Base-by-base conservation (phyloP, 2,329 filamentous ascomycete species). In the Phoma sp. region DNA sequence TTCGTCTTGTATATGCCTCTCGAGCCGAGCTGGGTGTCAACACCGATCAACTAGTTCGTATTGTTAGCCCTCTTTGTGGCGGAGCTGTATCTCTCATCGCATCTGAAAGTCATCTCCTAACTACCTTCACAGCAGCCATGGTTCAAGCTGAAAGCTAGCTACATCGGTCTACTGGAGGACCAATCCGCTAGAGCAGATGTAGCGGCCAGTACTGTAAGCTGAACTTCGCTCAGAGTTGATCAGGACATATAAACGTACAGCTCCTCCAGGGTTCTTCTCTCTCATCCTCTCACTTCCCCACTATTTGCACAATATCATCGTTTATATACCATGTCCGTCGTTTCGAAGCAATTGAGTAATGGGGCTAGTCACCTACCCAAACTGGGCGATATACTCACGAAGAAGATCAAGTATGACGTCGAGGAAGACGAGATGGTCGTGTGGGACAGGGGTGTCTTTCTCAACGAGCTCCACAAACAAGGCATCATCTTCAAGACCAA, bases 371-470 rank as follows among this genome's bases (percentile, higher is more conserved):
- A 33, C 9, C 6, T 57, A 15, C 54, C 54, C 9, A 29, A n/a
- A 9, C 39, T 52, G 1, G 48, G 22, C 2, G 48, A 51, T 6
- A 44, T 57, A 10, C 22, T 51, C 12, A 33, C 22, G 19, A 40
- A 19, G 1, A 40, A 57, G 15, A 52, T 52, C 22, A 44, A 31
- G 7, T 33, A 51, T 13, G 10, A 57, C 21, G 39, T 57, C 2
- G 54, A 57, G 27, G 54, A 57, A 19, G 54, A 57, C 7, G 17
- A 39, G 5, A 36, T 57, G 43, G 19, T 22, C 9, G 54, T 57
- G 12, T 57, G 54, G 54, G 54, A 57, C 22, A 57, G 51, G 21
- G 54, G 54, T 2, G 37, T 57, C 8, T 57, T 57, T 15, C 17
- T 57, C 6, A 51, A 43, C 8, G 53, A 56, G 25, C 53, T 56